phyloP scores from a whole-genome alignment of 1,284 basidiomycete genomes.

The Calocybe gambosa region DNA sequence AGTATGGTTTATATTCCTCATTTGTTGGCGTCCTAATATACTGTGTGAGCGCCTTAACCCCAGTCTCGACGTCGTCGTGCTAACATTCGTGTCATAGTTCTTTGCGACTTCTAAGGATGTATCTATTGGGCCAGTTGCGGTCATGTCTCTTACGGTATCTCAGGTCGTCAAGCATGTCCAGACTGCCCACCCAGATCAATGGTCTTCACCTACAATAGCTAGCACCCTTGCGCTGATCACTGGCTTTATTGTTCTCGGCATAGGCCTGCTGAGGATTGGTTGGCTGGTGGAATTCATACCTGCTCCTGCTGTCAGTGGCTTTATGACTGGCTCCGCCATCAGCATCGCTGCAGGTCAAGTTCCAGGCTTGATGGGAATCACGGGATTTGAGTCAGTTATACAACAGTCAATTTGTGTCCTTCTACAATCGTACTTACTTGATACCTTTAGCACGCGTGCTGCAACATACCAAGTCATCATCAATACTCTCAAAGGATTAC shows the following conservation, averaged over 20 bases:
- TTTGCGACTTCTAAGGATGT: conserved; percentile 96
- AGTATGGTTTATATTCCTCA: conserved; percentile 95
- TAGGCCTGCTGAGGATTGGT: conserved; percentile 88
- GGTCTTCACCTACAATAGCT: conserved; percentile 71
- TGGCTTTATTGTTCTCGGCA: conserved; percentile 89
- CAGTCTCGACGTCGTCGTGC: not conserved
- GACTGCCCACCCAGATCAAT: conserved; percentile 44
- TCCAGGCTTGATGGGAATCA: conserved; percentile 80
- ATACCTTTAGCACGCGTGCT: conserved; percentile 64
- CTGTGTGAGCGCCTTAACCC: conserved; percentile 48
- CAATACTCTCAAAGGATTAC: conserved; percentile 84
- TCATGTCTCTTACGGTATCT: conserved; percentile 92
- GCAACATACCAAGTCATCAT: conserved; percentile 88
- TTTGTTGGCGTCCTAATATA: conserved; percentile 86
- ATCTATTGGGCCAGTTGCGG: conserved; percentile 93
- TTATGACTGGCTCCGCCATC: conserved; percentile 89
- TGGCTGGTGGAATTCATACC: conserved; percentile 97
- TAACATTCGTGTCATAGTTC: conserved; percentile 42
- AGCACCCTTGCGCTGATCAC: conserved; percentile 83
- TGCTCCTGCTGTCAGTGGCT: conserved; percentile 87
- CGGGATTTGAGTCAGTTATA: conserved; percentile 66
- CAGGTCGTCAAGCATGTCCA: conserved; percentile 74
- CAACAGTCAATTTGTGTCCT: not conserved
- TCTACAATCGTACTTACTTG: conserved; percentile 1
- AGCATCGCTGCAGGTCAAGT: conserved; percentile 84